Evolutionary conservation across 352 stramenopile species (phyloP), one percentile per base, ranked within the genome.

Genomic region (Pythium aristosporum): DNA sequence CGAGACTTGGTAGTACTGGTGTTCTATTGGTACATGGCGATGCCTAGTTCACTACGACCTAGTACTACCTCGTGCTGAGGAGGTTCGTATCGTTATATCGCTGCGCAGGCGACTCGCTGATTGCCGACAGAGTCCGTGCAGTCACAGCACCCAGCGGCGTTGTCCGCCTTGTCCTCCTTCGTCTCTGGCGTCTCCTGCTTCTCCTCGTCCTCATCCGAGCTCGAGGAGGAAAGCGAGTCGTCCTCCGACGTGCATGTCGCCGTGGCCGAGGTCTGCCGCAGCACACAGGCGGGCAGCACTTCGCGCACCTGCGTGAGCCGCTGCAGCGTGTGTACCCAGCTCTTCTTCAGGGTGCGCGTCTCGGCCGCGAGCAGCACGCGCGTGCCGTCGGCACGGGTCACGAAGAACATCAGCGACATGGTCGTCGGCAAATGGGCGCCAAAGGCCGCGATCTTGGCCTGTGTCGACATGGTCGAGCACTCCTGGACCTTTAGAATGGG

Each of bases 311-410:
- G 82, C 30, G 76, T 87, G 42, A 88, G 57, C 44, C 71, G 61
- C 7, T 60, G 66, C 28, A 88, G 69, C 32, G 72, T 77, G 65
- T 80, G 72, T 39, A 87, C 71, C 79, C 79, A 88, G 64, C 83
- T 84, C 57, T 73, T 72, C 61, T 87, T 85, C 44, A 66, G 62
- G 28, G 59, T 73, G 28, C 72, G 70, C 36, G 64, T 72, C 51
- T 85, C 79, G 37, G 79, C 77, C 2, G 71, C 76, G 23, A 89
- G 62, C n/a, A 87, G 63, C 43, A 89, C 74, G 43, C 77, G 79
- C 51, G 89, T 79, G 15, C 80, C 82, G 46, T 82, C 83, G n/a
- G 73, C 68, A 41, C 81, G 85, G 47, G 82, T 90, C 23, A 90
- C 77, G 61, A 87, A 80, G 48, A 92, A 87, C 75, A 92, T 77